These are phyloP conservation scores for Xylariaceae sp. DNA, from an alignment of 2,329 filamentous ascomycete species.

Conservation along the genomic window DNA sequence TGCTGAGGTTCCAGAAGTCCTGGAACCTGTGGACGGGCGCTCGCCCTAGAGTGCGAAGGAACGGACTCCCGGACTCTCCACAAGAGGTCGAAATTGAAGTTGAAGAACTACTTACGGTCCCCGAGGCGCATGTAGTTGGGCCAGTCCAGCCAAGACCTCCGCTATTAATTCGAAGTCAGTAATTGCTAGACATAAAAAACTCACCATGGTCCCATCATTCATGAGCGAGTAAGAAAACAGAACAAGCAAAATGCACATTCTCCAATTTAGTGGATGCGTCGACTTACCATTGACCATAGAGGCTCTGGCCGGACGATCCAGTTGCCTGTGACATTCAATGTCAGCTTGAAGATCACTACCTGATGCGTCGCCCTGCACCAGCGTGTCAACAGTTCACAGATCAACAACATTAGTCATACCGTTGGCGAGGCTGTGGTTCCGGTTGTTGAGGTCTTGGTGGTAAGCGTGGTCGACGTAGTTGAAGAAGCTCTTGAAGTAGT, in stretches of 20 bases:
- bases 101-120: slow-evolving; percentile 3
- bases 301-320: neutral
- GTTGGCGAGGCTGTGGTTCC: neutral
- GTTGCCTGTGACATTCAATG: neutral
- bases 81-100: no score
- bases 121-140: slow-evolving; percentile 18
- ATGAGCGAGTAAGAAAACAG: no score
- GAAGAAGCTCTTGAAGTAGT: slow-evolving; percentile 1
- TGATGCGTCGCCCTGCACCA: no score
- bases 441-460: slow-evolving; percentile 5
- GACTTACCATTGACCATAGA: slow-evolving; percentile 12
- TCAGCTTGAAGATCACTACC: neutral
- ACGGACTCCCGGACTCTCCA: no score
- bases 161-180: slow-evolving; percentile 3
- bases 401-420: neutral
- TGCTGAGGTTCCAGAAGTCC: no score
- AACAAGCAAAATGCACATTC: no score
- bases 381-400: no score
- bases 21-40: no score
- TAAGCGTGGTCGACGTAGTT: neutral
- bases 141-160: slow-evolving; percentile 14
- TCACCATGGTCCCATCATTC: no score
- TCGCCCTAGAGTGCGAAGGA: no score
- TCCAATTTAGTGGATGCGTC: neutral
- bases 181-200: neutral